Evolutionary conservation across 192 early-diverging fungal species (phyloP), one percentile per base, ranked within the genome.

Genomic region (Umbelopsis sp.): DNA sequence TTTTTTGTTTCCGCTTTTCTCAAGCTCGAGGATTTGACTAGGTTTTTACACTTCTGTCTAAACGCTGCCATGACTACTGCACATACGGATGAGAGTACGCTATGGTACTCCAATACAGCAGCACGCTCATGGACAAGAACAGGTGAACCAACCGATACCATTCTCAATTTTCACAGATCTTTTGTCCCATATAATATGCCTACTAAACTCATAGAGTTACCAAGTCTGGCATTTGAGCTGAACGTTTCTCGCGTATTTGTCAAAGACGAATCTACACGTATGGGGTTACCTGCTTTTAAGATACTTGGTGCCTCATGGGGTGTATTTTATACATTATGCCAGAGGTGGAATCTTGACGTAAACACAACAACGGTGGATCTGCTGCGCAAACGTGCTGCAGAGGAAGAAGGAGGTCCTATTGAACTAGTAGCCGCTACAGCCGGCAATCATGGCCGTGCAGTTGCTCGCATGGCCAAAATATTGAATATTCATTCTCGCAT

Each of bases 241-340:
- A 14, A 26, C 7, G 56, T 62, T 7, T 22, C 56, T 34, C 56
- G 56, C 7, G 56, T 62, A 5, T 62, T 62, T 12, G 34, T 62
- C 17, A 62, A 62, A 62, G 56, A 62, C 29, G 56, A 62, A 4
- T 62, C 56, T 31, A 62, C 56, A 29, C 26, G 56, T 5, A 11
- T 62, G 9, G 56, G 56, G 5, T 26, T 62, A 17, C 26, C 56
- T 11, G 56, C 56, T 34, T 62, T 62, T 14, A 62, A 62, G 17
- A 12, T 62, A 5, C 56, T 62, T 4, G 56, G 56, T 17, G 56
- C 56, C 17, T 62, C 56, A n/a, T 62, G 56, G 56, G 56, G 56
- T 7, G 31, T 62, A 2, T 62, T 62, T 34, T n/a, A 62, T 31
- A 62, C 56, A 14, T 31, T 62, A 20, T 62, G 56, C 11, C 26